Base-by-base conservation (phyloP, 208 protist genomes). In the Lotmaria passim region DNA sequence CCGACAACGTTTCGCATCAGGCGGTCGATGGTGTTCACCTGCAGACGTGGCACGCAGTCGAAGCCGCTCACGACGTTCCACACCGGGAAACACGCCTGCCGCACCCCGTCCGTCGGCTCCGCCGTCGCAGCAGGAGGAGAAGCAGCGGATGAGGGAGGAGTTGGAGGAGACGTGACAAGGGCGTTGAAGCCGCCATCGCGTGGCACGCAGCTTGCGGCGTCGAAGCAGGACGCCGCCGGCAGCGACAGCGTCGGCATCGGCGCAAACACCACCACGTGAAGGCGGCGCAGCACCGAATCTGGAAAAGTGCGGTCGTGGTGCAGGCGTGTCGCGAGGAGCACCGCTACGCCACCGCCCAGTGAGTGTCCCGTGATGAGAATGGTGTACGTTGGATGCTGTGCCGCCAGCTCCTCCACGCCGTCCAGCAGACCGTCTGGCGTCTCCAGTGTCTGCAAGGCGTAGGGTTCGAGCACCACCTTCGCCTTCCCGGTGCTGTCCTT, bases 301-400 rank as follows among this genome's bases (percentile, higher is more conserved):
- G 62, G 48, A 10, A 86, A 58, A 0, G 62, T 31, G 12, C 56
- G 38, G 36, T 86, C 75, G 43, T 78, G 24, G 19, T 78, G 65
- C 6, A 86, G 71, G 11, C 86, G 81, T 0, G 79, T 83, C n/a
- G 78, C 83, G 50, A 92, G 86, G 34, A 92, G 79, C 50, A 85
- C 73, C 17, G 83, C 81, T 24, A 88, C 67, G 3, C 81, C 86
- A 10, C 81, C 86, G n/a, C 86, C 86, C 15, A 92, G 81, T n/a
- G 81, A 87, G 72, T 92, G 86, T 7, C 86, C 86, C 3, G 86
- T 92, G 68, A 89, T 70, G 64, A 89, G 43, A 46, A 92, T 79
- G n/a, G 64, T 36, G 65, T 89, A 92, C 8, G 70, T 64, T 4
- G 86, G 81, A 34, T 84, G 69, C 44, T 56, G 69, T 28, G 7